A percentile compares a stretch with the other conserved stretches of the same genome.
Evolutionary conservation across 2,329 filamentous ascomycete species (phyloP).

Genomic region (Diaporthe sp.): DNA sequence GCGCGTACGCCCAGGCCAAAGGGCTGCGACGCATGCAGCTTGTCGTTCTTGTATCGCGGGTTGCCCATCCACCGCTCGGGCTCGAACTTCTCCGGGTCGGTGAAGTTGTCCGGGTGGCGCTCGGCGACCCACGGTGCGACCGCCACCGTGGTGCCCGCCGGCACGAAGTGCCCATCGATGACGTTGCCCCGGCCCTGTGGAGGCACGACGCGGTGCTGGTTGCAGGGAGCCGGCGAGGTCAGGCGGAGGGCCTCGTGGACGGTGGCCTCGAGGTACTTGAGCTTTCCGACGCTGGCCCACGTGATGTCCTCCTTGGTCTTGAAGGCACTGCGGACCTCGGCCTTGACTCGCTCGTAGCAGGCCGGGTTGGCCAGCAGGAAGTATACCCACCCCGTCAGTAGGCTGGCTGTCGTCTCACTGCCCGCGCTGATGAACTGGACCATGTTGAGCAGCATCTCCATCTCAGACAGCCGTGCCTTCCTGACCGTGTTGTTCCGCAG

Average conservation of each 20-base stretch:
- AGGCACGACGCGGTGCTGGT: background rate
- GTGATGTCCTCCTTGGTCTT: background rate
- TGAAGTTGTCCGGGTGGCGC: background rate
- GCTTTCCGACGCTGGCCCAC: background rate
- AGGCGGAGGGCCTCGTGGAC: background rate
- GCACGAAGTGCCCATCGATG: background rate
- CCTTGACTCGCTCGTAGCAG: background rate
- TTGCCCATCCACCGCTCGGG: background rate
- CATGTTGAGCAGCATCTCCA: background rate
- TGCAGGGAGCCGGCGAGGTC: background rate
- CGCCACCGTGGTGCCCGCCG: background rate
- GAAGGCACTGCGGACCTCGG: background rate
- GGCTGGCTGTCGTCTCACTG: background rate
- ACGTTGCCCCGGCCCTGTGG: background rate
- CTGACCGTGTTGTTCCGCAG: background rate
- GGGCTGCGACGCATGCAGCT: background rate
- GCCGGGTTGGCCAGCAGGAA: background rate
- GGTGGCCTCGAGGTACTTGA: slow-evolving; percentile 4
- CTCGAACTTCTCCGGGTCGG: background rate
- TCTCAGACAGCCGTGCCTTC: background rate
- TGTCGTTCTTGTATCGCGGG: background rate
- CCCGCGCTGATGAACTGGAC: background rate
- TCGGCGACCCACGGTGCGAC: background rate
- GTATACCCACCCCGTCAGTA: background rate
- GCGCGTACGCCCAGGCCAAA: background rate